A percentile compares a stretch with the other conserved stretches of the same genome.
Conservation (phyloP, 371 early-diverging fungal species). For the Gilbertella persicaria region DNA sequence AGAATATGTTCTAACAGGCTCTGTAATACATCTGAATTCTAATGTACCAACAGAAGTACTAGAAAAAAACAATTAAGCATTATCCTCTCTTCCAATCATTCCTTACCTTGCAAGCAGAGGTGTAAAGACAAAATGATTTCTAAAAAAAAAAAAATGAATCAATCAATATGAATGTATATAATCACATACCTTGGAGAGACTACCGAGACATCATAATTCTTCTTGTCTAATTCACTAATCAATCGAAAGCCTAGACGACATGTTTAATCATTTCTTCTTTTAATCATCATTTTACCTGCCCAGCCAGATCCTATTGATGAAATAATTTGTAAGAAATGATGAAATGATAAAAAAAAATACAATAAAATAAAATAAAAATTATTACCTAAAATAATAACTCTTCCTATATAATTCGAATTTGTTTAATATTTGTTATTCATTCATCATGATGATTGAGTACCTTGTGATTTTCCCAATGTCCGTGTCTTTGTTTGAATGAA, state of each 20-base stretch:
- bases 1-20: slow-evolving; percentile 68
- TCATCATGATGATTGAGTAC: slow-evolving; percentile 2
- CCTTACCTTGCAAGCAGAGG: slow-evolving; percentile 68
- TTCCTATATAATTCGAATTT: slow-evolving; percentile 5
- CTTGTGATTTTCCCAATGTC: slow-evolving; percentile 28
- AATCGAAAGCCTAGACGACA: slow-evolving; percentile 56
- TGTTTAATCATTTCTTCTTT: not conserved
- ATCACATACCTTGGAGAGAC: slow-evolving; percentile 61
- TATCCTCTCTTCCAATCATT: not conserved
- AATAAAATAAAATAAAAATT: not conserved
- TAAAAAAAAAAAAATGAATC: too few species aligned
- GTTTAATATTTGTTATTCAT: not conserved
- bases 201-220: slow-evolving; percentile 68
- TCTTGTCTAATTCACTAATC: slow-evolving; percentile 59
- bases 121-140: slow-evolving; percentile 85
- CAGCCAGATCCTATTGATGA: slow-evolving; percentile 66
- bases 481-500: slow-evolving; percentile 29
- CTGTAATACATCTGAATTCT: slow-evolving; percentile 78
- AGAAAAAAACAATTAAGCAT: not conserved
- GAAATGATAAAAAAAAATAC: too few species aligned
- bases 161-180: too few species aligned
- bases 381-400: slow-evolving; percentile 23
- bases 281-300: slow-evolving; percentile 42
- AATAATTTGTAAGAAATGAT: not conserved
- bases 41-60: slow-evolving; percentile 82